Base-by-base conservation (phyloP, 805 yeast species). In the Wickerhamomyces mucosus region DNA sequence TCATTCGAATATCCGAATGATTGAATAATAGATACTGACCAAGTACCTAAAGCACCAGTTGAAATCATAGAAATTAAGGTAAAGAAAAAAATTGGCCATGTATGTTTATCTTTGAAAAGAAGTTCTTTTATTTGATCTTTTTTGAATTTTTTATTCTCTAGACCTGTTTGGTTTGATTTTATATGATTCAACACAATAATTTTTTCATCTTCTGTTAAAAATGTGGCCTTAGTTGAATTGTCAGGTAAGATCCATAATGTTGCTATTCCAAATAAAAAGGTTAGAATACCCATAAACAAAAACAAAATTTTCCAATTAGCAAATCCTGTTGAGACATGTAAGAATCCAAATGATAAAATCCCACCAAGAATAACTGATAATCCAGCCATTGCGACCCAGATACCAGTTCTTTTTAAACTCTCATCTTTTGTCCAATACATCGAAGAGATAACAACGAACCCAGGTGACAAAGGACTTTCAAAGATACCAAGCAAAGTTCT, bases 301-400 rank as follows among this genome's bases (percentile, higher is more conserved):
- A 72, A 75, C 53, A 73, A 64, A 28, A 74, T 70, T 50, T 72
- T 77, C 80, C 80, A 75, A n/a, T 76, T 65, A 17, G 60, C 49
- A 34, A 72, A 59, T 3, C 35, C 32, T 11, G 61, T 56, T 18
- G 57, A 58, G 15, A 73, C 64, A 40, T 69, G 73, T 42, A 69
- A 74, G 47, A 75, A 74, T 0, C 65, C 75, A 51, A 63, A 72
- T 0, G 71, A 62, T 11, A 66, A 48, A 15, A 65, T 30, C 4
- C 71, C 70, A 36, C 72, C 71, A 19, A 66, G 43, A 8, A 66
- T 58, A 20, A 60, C 61, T 25, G 65, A 66, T 3, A 61, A 48
- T 13, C 81, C 79, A 1, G 76, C 73, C 53, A 65, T 71, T n/a
- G 69, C 56, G 5, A 73, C 70, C 73, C 75, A 69, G 27, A 61